Evolutionary conservation across 2,329 filamentous ascomycete genomes (phyloP).

Genomic region (Bipolaris bicolor): DNA sequence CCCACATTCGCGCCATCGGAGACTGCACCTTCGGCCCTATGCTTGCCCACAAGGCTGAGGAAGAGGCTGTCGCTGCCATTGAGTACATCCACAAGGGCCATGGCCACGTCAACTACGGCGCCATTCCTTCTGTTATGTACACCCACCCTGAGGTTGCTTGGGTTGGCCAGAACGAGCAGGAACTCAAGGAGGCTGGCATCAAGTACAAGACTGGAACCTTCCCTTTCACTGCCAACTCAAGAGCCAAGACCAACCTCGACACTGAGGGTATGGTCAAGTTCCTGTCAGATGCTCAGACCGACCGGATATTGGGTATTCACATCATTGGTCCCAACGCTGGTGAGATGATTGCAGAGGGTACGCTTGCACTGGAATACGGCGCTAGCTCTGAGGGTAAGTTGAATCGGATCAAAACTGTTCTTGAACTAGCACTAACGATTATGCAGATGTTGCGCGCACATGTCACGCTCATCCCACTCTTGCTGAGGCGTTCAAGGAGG

Average conservation of each 20-base stretch:
- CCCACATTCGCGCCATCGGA: constrained; percentile 95
- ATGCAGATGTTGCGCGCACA: constrained; percentile 64
- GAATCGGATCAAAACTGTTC: background rate
- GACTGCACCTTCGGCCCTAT: constrained; percentile 98
- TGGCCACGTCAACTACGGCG: constrained; percentile 98
- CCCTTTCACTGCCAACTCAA: constrained; percentile 97
- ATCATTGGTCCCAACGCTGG: constrained; percentile 95
- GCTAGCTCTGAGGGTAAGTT: constrained; percentile 89
- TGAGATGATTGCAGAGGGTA: constrained; percentile 99
- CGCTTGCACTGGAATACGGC: constrained; percentile 93
- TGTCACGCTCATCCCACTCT: constrained; percentile 97
- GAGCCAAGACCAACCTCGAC: constrained; percentile 98
- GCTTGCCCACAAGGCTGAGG: constrained; percentile 99
- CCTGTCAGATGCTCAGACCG: constrained; percentile 93
- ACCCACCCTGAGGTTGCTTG: constrained; percentile 97
- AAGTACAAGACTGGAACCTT: constrained; percentile 94
- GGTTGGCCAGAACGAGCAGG: constrained; percentile 97
- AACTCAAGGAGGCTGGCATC: constrained; percentile 86
- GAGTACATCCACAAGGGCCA: constrained; percentile 98
- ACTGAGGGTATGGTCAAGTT: constrained; percentile 97
- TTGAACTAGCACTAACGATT: constrained; percentile 21
- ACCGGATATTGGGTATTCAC: constrained; percentile 92
- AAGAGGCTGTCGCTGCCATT: constrained; percentile 91
- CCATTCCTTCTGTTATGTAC: constrained; percentile 99
- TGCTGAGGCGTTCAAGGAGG: constrained; percentile 98